Base-by-base conservation (phyloP, 2,329 filamentous ascomycete species). In the Arthrinium puccinioides region DNA sequence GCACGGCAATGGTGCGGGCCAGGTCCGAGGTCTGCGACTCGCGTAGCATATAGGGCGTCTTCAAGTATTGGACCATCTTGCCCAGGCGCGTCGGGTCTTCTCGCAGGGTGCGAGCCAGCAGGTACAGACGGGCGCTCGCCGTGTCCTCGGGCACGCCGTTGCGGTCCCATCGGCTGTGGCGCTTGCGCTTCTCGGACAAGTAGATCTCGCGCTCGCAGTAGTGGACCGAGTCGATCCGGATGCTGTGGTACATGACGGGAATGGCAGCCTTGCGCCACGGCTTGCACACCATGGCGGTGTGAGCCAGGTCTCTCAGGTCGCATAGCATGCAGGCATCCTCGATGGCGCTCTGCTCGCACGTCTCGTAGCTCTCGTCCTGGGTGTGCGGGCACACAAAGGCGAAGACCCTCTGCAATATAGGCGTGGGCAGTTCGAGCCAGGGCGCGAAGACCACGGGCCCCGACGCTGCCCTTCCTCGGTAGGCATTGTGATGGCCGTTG, bases 11-110 rank as follows among this genome's bases (percentile, higher is more conserved):
- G 19, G 85, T 87, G 35, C 88, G 79, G 9, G 90, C 89, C 33
- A 96, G 74, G 45, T 90, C 85, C 37, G 84, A 75, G 57, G 92
- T 87, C 56, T 76, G 84, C 2, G 85, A 85, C 64, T 96, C 87
- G 40, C 90, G 80, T 37, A 90, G 82, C 90, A 96, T 96, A 61
- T 95, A 96, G 6, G 90, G 87, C 41, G 87, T 80, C 67, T 95
- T 94, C 52, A 97, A 70, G 50, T 82, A 88, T 53, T 82, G 66
- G 5, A 95, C 86, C 28, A 78, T 67, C 38, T 74, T 67, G 23
- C 82, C 87, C 31, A 94, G 65, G 19, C 72, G 66, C 8, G 72
- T 77, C 16, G 79, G 75, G 44, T 88, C 82, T 34, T 90, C 84
- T 44, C 88, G 79, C 34, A 96, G 77, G 1, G 88, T 87, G 44